A percentile compares a stretch with the other conserved stretches of the same genome.
Conservation (phyloP, 2,329 filamentous ascomycete genomes). For the Teratosphaeria epicoccoides region DNA sequence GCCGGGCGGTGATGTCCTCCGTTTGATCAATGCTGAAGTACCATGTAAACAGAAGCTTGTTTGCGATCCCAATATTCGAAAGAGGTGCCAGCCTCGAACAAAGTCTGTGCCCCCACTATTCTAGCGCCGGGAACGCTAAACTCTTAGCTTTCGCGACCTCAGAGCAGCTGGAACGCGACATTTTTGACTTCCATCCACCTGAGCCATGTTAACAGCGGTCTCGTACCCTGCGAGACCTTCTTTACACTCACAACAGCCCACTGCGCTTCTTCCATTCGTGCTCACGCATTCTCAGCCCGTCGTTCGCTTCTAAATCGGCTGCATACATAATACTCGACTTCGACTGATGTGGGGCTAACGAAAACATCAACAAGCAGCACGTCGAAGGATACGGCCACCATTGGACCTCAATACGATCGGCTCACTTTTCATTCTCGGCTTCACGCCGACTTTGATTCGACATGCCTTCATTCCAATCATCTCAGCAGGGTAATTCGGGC, state of each 20-base stretch:
- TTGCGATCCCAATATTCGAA: not conserved
- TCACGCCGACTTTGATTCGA: not conserved
- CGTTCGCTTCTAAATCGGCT: not conserved
- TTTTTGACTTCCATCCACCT: not conserved
- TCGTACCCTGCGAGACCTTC: not conserved
- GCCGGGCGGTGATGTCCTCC: not conserved
- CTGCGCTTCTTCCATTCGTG: not conserved
- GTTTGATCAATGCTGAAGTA: not conserved
- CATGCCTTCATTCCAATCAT: slow-evolving; percentile 6
- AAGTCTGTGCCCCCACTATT: no score
- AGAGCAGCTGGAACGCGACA: not conserved
- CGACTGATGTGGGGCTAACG: not conserved
- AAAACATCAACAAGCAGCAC: not conserved
- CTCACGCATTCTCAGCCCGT: not conserved
- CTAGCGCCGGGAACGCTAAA: no score
- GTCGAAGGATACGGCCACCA: not conserved
- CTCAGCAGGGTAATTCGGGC: slow-evolving; percentile 14
- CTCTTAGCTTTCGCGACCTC: not conserved
- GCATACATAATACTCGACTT: not conserved
- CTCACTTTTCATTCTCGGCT: not conserved
- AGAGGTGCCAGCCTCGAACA: not conserved
- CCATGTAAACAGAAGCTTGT: not conserved
- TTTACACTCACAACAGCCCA: not conserved
- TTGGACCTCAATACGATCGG: not conserved
- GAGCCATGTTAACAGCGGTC: not conserved